Evolutionary conservation across 2,329 filamentous ascomycete species (phyloP).

Genomic region (Metarhizium sp.): DNA sequence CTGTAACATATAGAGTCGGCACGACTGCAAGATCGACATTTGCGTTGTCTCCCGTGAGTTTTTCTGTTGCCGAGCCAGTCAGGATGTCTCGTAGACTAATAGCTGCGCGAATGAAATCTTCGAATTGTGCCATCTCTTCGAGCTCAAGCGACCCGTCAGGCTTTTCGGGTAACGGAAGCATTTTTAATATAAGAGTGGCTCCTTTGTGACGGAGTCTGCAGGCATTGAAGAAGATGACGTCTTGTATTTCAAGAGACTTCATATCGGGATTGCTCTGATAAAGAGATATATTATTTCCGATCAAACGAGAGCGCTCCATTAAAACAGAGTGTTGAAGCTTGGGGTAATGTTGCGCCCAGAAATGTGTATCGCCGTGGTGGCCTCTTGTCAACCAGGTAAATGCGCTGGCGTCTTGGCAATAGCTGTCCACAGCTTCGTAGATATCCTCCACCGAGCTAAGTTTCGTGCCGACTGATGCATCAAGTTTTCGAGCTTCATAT

Average conservation of each 20-base stretch:
- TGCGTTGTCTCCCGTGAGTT: not conserved
- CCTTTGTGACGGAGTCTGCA: not conserved
- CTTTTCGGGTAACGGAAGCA: not conserved
- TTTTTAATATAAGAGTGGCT: not conserved
- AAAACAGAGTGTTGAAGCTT: slow-evolving; percentile 10
- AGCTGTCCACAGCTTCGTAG: slow-evolving; percentile 11
- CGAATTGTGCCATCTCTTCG: not conserved
- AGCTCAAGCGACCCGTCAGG: not conserved
- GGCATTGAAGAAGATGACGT: not conserved
- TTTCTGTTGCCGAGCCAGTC: not conserved
- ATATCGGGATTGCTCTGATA: not conserved
- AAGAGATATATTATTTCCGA: not conserved
- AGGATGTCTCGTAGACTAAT: not conserved
- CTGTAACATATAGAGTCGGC: slow-evolving; percentile 8
- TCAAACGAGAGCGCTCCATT: not conserved
- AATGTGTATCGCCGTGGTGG: slow-evolving; percentile 7
- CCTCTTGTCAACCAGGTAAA: slow-evolving; percentile 11
- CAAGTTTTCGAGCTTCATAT: slow-evolving; percentile 9
- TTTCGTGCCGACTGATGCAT: slow-evolving; percentile 5
- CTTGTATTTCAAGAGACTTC: not conserved
- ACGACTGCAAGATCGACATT: slow-evolving; percentile 10
- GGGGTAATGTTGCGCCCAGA: slow-evolving; percentile 9
- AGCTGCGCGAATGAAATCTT: not conserved
- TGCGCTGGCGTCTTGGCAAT: slow-evolving; percentile 14
- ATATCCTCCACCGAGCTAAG: slow-evolving; percentile 10